Conservation (phyloP, 495 filamentous ascomycete genomes). For the Aspergillus heteromorphus region DNA sequence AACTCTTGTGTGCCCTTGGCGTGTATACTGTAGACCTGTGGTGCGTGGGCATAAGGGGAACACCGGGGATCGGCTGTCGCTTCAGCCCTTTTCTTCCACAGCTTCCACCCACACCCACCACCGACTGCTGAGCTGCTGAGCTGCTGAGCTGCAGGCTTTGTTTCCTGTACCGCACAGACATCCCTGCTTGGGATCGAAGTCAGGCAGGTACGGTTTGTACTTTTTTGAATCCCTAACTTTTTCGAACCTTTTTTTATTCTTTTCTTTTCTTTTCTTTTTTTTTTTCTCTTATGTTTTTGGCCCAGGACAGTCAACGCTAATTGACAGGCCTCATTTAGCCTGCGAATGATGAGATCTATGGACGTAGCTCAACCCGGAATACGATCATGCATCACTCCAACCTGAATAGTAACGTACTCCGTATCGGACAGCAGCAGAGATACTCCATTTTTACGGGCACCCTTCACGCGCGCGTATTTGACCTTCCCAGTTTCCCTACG, state of each 20-base stretch:
- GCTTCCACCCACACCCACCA: not conserved
- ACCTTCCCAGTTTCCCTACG: slow-evolving; percentile 17
- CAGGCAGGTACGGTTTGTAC: not conserved
- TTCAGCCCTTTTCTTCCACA: not conserved
- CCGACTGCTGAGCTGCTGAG: too few relatives aligned
- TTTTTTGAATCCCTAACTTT: not conserved
- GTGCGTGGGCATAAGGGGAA: not conserved
- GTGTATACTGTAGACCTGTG: not conserved
- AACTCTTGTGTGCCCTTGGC: not conserved
- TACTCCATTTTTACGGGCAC: not conserved
- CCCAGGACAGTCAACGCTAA: not conserved
- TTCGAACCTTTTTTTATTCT: not conserved
- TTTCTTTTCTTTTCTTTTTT: too few relatives aligned
- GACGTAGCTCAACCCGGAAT: not conserved
- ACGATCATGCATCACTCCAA: not conserved
- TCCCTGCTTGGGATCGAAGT: not conserved
- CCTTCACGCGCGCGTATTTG: not conserved
- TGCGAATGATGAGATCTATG: not conserved
- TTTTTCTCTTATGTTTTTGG: too few relatives aligned
- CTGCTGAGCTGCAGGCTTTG: not conserved
- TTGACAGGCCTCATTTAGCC: not conserved
- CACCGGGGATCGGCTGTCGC: not conserved
- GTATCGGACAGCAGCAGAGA: not conserved
- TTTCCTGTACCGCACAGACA: not conserved
- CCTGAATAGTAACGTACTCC: too few relatives aligned